Conservation (phyloP, 2,329 filamentous ascomycete genomes). For the Teratosphaeria nubilosa region DNA sequence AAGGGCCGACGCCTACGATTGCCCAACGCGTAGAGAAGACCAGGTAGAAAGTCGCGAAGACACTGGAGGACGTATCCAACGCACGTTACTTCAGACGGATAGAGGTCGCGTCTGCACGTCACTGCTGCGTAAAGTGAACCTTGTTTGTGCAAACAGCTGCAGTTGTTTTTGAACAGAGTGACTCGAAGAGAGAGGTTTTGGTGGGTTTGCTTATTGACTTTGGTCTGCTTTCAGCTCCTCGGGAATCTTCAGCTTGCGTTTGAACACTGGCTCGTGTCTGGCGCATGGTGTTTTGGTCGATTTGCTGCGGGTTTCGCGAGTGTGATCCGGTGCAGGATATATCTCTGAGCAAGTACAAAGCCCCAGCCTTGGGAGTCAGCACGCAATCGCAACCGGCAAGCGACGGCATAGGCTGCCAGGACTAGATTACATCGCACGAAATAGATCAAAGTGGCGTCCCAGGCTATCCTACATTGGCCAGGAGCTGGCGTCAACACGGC, state of each 20-base stretch:
- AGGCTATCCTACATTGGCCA: slow-evolving; percentile 4
- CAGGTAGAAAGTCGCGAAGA: not conserved
- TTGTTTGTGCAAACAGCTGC: not conserved
- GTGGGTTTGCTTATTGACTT: too few species aligned
- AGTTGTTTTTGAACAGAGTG: not conserved
- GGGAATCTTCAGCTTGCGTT: not conserved
- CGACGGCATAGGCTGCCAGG: not conserved
- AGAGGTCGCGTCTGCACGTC: not conserved
- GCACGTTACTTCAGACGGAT: too few species aligned
- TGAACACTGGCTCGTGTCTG: not conserved
- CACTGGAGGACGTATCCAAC: too few species aligned
- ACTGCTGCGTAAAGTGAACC: not conserved
- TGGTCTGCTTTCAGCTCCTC: not conserved
- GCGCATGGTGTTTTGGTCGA: not conserved
- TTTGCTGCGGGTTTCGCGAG: not conserved
- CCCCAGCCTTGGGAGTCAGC: not conserved
- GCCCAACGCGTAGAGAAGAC: not conserved
- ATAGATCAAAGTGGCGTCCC: not conserved
- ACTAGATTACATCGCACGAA: not conserved
- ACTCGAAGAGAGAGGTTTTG: not conserved
- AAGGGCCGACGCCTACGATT: not conserved
- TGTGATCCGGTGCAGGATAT: not conserved
- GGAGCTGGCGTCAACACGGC: slow-evolving; percentile 6
- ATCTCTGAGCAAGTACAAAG: not conserved
- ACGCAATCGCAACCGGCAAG: not conserved